Percentiles rank a stretch among this genome's conserved stretches.
These are phyloP conservation scores for Oryza glumipatula DNA, from an alignment of 176 grass and related monocot genomes.

Conservation along the genomic window DNA sequence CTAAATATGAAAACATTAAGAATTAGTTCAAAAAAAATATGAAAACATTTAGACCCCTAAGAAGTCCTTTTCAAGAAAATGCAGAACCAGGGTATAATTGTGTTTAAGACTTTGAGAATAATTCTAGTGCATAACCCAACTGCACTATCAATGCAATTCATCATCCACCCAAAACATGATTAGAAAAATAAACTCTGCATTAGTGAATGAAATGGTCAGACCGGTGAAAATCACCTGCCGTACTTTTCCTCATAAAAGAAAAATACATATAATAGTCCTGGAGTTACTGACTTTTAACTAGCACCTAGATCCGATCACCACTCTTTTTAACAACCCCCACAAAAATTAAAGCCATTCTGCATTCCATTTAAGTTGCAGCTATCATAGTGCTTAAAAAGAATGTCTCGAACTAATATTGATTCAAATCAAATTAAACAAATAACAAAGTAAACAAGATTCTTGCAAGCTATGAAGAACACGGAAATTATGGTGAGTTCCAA, in stretches of 20 bases:
- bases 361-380: constrained; percentile 4
- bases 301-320: neutral
- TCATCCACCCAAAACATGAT: neutral
- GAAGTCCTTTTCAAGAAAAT: neutral
- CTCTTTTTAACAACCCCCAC: neutral
- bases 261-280: neutral
- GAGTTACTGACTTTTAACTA: no score
- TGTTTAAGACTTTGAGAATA: neutral
- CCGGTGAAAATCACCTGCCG: no score
- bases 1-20: neutral
- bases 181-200: neutral
- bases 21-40: neutral
- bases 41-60: neutral
- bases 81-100: neutral
- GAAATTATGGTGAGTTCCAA: neutral
- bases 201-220: no score
- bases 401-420: neutral
- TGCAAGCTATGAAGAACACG: neutral
- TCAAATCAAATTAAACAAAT: neutral
- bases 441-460: neutral
- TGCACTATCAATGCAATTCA: neutral
- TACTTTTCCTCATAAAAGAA: neutral
- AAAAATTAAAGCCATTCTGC: neutral
- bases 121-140: neutral
- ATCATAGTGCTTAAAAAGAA: neutral